Base-by-base conservation (phyloP, 768 basidiomycete genomes). In the Dentipellis sp. region DNA sequence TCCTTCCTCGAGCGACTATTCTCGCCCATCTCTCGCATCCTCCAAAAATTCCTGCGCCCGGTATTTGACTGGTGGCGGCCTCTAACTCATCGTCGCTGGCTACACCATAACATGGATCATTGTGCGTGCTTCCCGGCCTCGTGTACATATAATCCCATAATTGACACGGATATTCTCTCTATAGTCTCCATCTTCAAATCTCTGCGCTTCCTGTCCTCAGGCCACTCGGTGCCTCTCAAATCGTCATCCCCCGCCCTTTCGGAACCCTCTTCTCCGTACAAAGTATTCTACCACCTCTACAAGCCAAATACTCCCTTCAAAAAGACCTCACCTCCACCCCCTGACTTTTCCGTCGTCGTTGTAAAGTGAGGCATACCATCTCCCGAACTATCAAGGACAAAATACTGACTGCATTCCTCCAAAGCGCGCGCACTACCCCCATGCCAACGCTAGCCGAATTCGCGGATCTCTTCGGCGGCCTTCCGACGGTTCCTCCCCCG, bases 251-350 rank as follows among this genome's bases (percentile, higher is more conserved):
- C 56, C 34, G 53, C 62, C 50, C n/a, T 39, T 12, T 36, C 6
- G 34, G 58, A 45, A 48, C 51, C 60, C 34, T 51, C 66, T 2
- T 79, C 84, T 1, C 86, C 87, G 0, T 97, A 94, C 67, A 74
- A 79, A 52, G 78, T 91, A 3, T 97, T 97, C 71, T 98, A 78
- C 69, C 87, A 97, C 64, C 74, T 92, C 4, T 95, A 94, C 74
- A 97, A 95, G 65, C 95, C 95, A 2, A 83, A 82, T 7, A 91
- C 91, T 0, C 76, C 88, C 8, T 95, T 84, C 73, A 86, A 81
- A 66, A 91, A 86, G 72, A 86, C 82, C 0, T 71, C 79, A 1
- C 89, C 87, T 5, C 83, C 86, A 6, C 75, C 78, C 1, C 92
- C 94, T 2, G 92, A 97, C 68, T 98, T 92, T 69, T 78, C 84